phyloP scores from a whole-genome alignment of 2,329 filamentous ascomycete genomes.

The Colletotrichum truncatum region DNA sequence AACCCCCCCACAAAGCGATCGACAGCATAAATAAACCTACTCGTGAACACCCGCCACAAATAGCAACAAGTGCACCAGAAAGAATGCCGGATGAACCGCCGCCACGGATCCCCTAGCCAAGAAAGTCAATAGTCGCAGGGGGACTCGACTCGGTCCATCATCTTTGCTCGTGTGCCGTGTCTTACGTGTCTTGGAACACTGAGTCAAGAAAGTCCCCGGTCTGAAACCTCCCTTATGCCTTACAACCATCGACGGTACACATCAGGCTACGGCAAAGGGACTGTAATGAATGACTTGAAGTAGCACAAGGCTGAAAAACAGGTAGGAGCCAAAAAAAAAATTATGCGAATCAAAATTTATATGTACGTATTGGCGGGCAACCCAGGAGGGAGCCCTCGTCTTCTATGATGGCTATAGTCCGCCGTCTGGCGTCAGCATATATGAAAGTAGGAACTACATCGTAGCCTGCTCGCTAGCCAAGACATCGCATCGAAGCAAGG shows the following conservation, averaged over 20 bases:
- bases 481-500: background rate
- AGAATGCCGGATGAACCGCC: background rate
- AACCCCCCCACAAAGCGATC: background rate
- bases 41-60: no score
- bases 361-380: background rate
- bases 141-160: background rate
- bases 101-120: no score
- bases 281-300: no score
- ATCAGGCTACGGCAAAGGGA: no score
- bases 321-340: no score
- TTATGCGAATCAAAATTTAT: background rate
- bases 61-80: background rate
- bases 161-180: background rate
- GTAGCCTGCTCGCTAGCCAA: background rate
- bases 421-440: background rate
- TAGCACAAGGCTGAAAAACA: no score
- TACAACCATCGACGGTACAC: no score
- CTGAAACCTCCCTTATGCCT: background rate
- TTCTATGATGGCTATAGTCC: background rate
- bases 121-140: background rate
- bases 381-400: background rate
- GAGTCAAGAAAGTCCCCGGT: constrained; percentile 4
- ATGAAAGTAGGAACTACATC: background rate
- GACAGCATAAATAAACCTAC: no score
- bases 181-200: background rate